These are phyloP conservation scores for Daldinia caldariorum DNA, from an alignment of 495 filamentous ascomycete species.

Conservation along the genomic window DNA sequence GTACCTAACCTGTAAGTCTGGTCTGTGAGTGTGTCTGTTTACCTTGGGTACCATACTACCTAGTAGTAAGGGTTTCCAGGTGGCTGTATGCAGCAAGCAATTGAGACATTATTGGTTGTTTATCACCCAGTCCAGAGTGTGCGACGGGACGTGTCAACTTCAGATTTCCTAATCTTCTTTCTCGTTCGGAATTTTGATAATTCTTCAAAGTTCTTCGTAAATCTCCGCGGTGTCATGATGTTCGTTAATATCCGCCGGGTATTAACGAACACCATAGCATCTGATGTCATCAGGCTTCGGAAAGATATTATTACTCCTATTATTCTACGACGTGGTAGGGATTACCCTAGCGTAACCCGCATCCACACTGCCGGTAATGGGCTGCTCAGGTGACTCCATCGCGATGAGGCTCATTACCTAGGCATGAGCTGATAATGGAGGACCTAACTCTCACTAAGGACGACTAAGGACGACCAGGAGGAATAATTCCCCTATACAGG, in stretches of 20 bases:
- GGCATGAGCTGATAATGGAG: not conserved
- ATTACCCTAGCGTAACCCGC: not conserved
- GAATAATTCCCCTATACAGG: not conserved
- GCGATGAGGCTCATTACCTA: not conserved
- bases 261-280: not conserved
- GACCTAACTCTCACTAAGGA: not conserved
- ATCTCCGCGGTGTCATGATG: not conserved
- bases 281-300: not conserved
- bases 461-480: not conserved
- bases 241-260: not conserved
- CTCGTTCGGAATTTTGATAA: no score
- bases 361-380: not conserved
- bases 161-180: not conserved
- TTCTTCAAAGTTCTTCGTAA: not conserved
- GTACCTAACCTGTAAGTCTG: no score
- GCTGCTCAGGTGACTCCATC: not conserved
- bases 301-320: not conserved
- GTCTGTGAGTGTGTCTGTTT: not conserved
- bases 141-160: not conserved
- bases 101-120: not conserved
- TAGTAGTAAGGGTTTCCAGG: not conserved
- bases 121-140: not conserved
- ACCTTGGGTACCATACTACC: no score
- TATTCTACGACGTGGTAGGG: not conserved
- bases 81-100: not conserved